Conservation (phyloP, 1,284 basidiomycete genomes). For the Ganoderma sp. region DNA sequence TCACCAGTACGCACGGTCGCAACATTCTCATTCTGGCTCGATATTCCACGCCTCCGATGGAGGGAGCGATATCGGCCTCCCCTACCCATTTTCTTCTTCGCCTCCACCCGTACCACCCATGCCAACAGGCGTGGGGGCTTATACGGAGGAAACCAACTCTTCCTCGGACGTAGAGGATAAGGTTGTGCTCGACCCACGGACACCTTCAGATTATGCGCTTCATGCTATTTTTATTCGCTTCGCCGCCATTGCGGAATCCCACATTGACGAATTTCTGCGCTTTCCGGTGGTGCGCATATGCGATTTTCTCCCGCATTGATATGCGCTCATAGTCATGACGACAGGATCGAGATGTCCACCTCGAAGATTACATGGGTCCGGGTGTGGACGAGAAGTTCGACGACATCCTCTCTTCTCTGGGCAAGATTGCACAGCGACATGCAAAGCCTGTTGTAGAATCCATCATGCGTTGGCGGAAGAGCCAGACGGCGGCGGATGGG, state of each 20-base stretch:
- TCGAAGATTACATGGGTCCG: slow-evolving; percentile 71
- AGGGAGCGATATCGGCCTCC: slow-evolving; percentile 62
- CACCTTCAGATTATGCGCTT: slow-evolving; percentile 85
- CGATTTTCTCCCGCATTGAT: not conserved
- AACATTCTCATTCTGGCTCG: slow-evolving; percentile 76
- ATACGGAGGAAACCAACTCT: slow-evolving; percentile 54
- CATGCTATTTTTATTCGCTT: slow-evolving; percentile 88
- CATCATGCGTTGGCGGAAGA: slow-evolving; percentile 86
- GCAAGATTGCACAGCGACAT: slow-evolving; percentile 85
- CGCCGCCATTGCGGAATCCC: slow-evolving; percentile 76
- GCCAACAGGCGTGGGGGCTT: slow-evolving; percentile 59
- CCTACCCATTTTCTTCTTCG: slow-evolving; percentile 52
- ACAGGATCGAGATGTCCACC: slow-evolving; percentile 72
- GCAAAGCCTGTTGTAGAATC: slow-evolving; percentile 87
- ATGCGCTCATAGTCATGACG: not conserved
- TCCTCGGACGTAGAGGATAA: slow-evolving; percentile 64
- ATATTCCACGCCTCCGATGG: slow-evolving; percentile 71
- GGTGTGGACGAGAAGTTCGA: slow-evolving; percentile 82
- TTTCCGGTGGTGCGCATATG: slow-evolving; percentile 63
- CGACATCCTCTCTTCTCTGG: slow-evolving; percentile 80
- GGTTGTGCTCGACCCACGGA: slow-evolving; percentile 71
- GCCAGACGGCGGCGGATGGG: slow-evolving; percentile 63
- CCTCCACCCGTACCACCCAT: slow-evolving; percentile 80
- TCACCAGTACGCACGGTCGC: slow-evolving; percentile 66
- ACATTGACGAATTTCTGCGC: slow-evolving; percentile 76